phyloP scores from a whole-genome alignment of 345 rosid genomes.

The Turnera subulata region DNA sequence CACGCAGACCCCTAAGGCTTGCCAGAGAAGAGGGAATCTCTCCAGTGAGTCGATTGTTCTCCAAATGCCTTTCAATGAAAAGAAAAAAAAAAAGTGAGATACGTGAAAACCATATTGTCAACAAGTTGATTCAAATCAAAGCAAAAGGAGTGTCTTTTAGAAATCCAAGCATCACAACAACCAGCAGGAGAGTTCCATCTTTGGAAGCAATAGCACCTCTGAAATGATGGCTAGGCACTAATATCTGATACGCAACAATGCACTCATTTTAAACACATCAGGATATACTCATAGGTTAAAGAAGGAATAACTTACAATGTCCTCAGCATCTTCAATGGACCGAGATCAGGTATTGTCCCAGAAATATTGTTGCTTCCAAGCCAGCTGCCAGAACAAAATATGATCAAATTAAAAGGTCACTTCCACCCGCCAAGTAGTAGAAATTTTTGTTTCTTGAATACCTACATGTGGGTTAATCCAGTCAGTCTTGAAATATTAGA shows the following conservation, averaged over 20 bases:
- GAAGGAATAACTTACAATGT: constrained; percentile 48
- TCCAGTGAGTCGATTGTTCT: constrained; percentile 67
- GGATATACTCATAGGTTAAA: constrained; percentile 1
- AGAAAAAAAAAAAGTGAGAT: constrained; percentile 16
- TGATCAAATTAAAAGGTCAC: constrained; percentile 14
- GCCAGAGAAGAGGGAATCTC: constrained; percentile 57
- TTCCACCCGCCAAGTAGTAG: not conserved
- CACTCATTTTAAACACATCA: constrained; percentile 2
- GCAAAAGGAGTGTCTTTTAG: no score
- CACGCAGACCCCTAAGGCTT: constrained; percentile 42
- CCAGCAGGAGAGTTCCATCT: not conserved
- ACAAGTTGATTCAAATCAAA: not conserved
- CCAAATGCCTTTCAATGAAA: constrained; percentile 57
- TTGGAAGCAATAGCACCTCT: constrained; percentile 1
- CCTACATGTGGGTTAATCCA: constrained; percentile 70
- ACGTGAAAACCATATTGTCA: constrained; percentile 11
- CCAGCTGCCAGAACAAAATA: constrained; percentile 42
- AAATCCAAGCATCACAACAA: constrained; percentile 4
- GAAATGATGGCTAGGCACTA: not conserved
- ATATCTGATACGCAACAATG: constrained; percentile 3
- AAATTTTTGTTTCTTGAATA: no score
- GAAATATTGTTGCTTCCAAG: constrained; percentile 69
- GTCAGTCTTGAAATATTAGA: constrained; percentile 55
- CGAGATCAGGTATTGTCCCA: constrained; percentile 69
- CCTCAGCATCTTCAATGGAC: constrained; percentile 49